These are phyloP conservation scores for Persicaria maculosa DNA, from an alignment of 148 eudicot species.

Conservation along the genomic window DNA sequence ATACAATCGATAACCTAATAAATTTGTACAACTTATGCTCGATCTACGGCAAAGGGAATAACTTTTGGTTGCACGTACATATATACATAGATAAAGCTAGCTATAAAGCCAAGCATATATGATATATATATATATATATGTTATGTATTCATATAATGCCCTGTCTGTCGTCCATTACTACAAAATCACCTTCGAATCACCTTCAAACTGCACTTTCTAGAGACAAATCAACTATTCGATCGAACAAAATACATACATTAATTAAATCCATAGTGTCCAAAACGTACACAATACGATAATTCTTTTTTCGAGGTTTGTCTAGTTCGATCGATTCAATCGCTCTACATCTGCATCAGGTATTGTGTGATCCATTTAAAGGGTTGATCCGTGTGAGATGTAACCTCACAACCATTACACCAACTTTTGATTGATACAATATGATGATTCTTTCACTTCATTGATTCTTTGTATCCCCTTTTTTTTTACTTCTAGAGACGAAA, in stretches of 20 bases:
- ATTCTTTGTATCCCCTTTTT: too few species aligned
- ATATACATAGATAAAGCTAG: neutral
- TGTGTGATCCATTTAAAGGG: too few species aligned
- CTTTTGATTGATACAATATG: too few species aligned
- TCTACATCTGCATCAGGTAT: too few species aligned
- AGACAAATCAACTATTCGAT: neutral
- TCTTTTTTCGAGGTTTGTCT: too few species aligned
- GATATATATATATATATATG: too few species aligned
- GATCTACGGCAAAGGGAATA: slow-evolving; percentile 11
- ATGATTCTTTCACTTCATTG: too few species aligned
- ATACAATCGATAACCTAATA: too few species aligned
- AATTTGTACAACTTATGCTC: neutral
- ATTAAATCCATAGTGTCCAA: neutral
- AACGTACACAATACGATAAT: neutral
- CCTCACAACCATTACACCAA: too few species aligned
- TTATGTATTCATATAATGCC: neutral
- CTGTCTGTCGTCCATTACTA: neutral
- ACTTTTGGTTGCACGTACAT: neutral
- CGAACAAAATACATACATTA: neutral
- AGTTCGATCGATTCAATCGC: too few species aligned
- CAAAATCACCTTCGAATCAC: neutral
- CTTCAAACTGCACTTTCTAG: neutral
- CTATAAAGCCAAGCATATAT: neutral
- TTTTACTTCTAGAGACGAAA: too few species aligned
- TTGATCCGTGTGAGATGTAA: too few species aligned